phyloP scores from a whole-genome alignment of 192 early-diverging fungal genomes.

The Phlyctochytrium bullatum region DNA sequence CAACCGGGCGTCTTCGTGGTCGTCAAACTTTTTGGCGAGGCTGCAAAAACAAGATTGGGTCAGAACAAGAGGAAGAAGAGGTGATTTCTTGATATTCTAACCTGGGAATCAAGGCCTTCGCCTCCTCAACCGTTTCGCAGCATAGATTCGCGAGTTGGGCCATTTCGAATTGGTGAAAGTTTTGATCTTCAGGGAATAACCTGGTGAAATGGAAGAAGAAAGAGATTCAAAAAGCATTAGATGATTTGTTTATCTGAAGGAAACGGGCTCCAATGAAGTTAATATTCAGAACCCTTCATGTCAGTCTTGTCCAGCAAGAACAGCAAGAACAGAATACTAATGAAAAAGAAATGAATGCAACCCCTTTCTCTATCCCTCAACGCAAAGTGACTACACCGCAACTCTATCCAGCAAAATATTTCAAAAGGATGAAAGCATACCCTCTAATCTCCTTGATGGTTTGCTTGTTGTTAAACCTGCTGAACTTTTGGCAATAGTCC shows the following conservation, averaged over 20 bases:
- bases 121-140: conserved; percentile 89
- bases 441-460: conserved; percentile 79
- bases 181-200: conserved; percentile 30
- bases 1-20: conserved; percentile 66
- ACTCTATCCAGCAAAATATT: too few species aligned
- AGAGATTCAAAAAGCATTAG: background rate
- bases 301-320: too few species aligned
- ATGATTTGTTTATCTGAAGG: too few species aligned
- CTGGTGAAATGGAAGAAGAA: conserved; percentile 10
- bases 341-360: background rate
- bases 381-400: too few species aligned
- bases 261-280: background rate
- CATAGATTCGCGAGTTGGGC: conserved; percentile 90
- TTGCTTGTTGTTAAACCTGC: conserved; percentile 80
- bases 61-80: background rate
- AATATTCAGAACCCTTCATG: too few species aligned
- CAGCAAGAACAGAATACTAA: background rate
- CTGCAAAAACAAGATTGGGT: conserved; percentile 34
- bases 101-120: conserved; percentile 88
- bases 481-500: conserved; percentile 82
- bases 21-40: conserved; percentile 53
- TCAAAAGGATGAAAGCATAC: conserved; percentile 38
- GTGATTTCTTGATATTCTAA: conserved; percentile 25
- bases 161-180: conserved; percentile 79
- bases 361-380: too few species aligned